A percentile compares a stretch with the other conserved stretches of the same genome.
phyloP scores from a whole-genome alignment of 768 basidiomycete genomes.

The Rhizopogon sp. region DNA sequence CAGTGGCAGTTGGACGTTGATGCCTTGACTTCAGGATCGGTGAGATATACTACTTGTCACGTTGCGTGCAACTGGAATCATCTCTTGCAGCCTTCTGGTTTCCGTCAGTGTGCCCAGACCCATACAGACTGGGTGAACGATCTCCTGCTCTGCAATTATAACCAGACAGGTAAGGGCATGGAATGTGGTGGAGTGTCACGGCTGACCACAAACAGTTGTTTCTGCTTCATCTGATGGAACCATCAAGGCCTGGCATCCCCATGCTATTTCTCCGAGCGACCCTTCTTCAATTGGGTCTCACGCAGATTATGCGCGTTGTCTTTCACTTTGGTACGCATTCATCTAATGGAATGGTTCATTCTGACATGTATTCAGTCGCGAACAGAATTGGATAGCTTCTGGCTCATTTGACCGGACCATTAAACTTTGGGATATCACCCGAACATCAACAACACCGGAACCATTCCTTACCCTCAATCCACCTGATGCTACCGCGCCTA shows the following conservation, averaged over 20 bases:
- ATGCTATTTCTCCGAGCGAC: constrained; percentile 51
- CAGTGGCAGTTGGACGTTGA: constrained; percentile 76
- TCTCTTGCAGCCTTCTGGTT: constrained; percentile 23
- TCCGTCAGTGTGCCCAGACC: constrained; percentile 84
- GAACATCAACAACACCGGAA: constrained; percentile 34
- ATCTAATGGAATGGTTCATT: constrained; percentile 1
- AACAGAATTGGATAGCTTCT: constrained; percentile 84
- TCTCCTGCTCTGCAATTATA: constrained; percentile 83
- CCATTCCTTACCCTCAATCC: constrained; percentile 64
- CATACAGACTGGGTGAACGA: constrained; percentile 98
- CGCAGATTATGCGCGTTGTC: constrained; percentile 81
- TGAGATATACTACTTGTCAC: constrained; percentile 25
- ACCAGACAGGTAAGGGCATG: constrained; percentile 68
- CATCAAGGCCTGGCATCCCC: constrained; percentile 90
- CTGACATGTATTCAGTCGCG: constrained; percentile 43
- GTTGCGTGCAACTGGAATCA: not conserved
- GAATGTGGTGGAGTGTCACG: not conserved
- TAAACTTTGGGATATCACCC: constrained; percentile 86
- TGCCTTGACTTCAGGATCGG: constrained; percentile 42
- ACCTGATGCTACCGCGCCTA: constrained; percentile 59
- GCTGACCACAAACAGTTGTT: constrained; percentile 48
- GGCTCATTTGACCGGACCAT: constrained; percentile 94
- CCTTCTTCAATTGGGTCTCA: constrained; percentile 72
- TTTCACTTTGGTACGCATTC: constrained; percentile 57
- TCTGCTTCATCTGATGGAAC: constrained; percentile 96